These are phyloP conservation scores for Coniochaeta sp. DNA, from an alignment of 2,329 filamentous ascomycete genomes.

Conservation along the genomic window DNA sequence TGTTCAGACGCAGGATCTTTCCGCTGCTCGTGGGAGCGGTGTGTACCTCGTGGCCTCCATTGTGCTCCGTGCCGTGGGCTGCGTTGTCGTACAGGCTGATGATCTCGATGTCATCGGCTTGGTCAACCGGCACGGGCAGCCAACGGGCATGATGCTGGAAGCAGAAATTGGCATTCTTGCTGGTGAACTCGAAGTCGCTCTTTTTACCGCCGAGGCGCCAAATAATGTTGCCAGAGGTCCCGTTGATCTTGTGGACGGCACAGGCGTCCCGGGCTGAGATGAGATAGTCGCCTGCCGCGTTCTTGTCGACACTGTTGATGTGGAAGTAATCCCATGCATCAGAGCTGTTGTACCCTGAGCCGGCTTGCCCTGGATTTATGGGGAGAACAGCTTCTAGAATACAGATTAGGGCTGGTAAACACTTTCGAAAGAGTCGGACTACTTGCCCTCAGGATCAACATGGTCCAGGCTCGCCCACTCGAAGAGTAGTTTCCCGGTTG, in stretches of 20 bases:
- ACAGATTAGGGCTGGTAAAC: not conserved
- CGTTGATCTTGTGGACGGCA: constrained; percentile 32
- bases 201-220: constrained; percentile 37
- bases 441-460: constrained; percentile 38
- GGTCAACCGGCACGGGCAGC: constrained; percentile 23
- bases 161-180: constrained; percentile 22
- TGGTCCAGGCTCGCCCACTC: constrained; percentile 53
- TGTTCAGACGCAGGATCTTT: constrained; percentile 37
- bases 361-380: constrained; percentile 34
- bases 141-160: constrained; percentile 41
- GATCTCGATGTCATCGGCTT: constrained; percentile 26
- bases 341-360: constrained; percentile 16
- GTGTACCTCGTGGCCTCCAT: constrained; percentile 15
- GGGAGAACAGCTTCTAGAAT: constrained; percentile 35
- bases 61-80: constrained; percentile 32
- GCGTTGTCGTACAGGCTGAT: constrained; percentile 45
- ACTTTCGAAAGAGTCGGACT: not conserved
- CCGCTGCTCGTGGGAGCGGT: constrained; percentile 28
- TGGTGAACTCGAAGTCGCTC: constrained; percentile 29
- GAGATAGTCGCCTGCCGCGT: constrained; percentile 34
- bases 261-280: constrained; percentile 35
- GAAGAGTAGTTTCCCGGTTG: constrained; percentile 47
- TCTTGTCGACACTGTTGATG: constrained; percentile 42
- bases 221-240: constrained; percentile 32
- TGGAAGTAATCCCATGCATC: constrained; percentile 42